These are phyloP conservation scores for Blastobotrys robertii DNA, from an alignment of 805 yeast genomes.

Conservation along the genomic window DNA sequence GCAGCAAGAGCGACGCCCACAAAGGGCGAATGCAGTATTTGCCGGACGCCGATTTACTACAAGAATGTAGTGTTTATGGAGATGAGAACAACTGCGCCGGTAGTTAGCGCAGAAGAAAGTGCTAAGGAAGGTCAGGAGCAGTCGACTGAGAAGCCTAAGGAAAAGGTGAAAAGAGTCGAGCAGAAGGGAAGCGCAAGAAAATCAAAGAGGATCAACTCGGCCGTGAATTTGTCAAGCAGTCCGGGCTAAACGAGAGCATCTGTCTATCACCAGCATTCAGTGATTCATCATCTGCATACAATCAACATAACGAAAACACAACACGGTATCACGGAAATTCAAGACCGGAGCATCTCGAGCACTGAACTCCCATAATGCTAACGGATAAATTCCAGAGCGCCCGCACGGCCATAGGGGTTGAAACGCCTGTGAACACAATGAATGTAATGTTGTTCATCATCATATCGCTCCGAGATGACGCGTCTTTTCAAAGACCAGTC, in stretches of 20 bases:
- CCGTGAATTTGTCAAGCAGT: neutral
- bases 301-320: too few relatives aligned
- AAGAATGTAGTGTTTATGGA: constrained; percentile 21
- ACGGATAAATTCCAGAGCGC: too few relatives aligned
- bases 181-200: neutral
- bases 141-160: neutral
- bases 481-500: too few relatives aligned
- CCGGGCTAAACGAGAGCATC: neutral
- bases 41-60: constrained; percentile 24
- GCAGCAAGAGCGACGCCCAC: constrained; percentile 17
- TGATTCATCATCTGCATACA: too few relatives aligned
- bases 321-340: too few relatives aligned
- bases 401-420: too few relatives aligned
- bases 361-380: too few relatives aligned
- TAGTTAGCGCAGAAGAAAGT: neutral
- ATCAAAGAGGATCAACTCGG: neutral
- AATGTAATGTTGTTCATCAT: too few relatives aligned
- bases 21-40: constrained; percentile 28
- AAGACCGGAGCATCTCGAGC: too few relatives aligned
- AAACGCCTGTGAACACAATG: too few relatives aligned
- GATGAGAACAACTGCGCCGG: constrained; percentile 11
- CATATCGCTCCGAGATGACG: too few relatives aligned
- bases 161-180: neutral
- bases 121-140: neutral
- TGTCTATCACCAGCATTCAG: neutral